Percentiles rank a stretch among this genome's conserved stretches.
phyloP scores from a whole-genome alignment of 2,329 filamentous ascomycete species.

The Paracoccidioides brasiliensis region DNA sequence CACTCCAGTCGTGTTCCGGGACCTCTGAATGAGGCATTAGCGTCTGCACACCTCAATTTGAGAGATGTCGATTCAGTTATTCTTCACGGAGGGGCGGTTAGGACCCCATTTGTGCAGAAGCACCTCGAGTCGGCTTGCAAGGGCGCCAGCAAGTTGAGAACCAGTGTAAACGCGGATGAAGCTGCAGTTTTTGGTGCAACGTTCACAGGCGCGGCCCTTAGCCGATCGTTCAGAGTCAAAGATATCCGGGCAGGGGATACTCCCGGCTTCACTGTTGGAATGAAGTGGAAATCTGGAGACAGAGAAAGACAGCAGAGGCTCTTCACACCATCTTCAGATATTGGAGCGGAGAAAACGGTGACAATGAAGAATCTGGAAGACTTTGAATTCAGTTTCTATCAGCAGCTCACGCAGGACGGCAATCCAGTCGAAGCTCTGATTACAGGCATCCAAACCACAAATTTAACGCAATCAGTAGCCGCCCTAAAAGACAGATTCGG shows the following conservation, averaged over 20 bases:
- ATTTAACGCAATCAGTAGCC: constrained; percentile 71
- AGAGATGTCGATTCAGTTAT: constrained; percentile 78
- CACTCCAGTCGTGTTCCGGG: constrained; percentile 55
- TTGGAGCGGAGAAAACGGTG: constrained; percentile 71
- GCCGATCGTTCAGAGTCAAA: constrained; percentile 93
- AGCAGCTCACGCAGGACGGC: constrained; percentile 45
- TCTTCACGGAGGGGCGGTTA: constrained; percentile 76
- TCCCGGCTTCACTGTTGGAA: constrained; percentile 56
- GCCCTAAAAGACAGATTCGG: constrained; percentile 65
- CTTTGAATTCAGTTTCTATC: constrained; percentile 66
- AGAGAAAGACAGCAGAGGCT: constrained; percentile 69
- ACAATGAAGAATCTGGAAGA: constrained; percentile 72
- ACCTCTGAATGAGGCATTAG: constrained; percentile 62
- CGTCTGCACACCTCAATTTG: constrained; percentile 57
- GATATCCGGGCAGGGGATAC: constrained; percentile 79
- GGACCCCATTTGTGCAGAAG: constrained; percentile 90
- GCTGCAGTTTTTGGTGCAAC: constrained; percentile 90
- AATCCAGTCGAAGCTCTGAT: constrained; percentile 45
- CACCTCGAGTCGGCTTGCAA: constrained; percentile 65
- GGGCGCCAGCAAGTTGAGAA: constrained; percentile 64
- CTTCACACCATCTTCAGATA: constrained; percentile 63
- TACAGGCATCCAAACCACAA: constrained; percentile 59
- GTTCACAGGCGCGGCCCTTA: constrained; percentile 84
- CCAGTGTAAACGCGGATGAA: constrained; percentile 94
- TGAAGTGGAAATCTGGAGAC: constrained; percentile 61